Evolutionary conservation across 2,329 filamentous ascomycete species (phyloP).

Genomic region (Ophioceras dolichostomum): DNA sequence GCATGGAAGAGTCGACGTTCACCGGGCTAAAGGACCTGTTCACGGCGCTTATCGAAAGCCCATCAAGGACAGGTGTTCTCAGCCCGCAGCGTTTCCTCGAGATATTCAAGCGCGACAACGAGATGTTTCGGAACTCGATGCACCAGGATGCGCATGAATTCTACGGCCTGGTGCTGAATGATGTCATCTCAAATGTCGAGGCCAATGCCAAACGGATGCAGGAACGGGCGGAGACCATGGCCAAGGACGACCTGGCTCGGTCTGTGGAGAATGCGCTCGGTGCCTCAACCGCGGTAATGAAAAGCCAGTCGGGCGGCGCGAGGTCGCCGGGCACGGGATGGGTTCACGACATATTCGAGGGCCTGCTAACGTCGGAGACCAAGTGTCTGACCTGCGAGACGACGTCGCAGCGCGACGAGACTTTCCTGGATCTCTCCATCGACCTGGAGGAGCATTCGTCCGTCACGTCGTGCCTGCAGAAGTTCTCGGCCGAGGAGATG

Average conservation of each 20-base stretch:
- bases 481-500: constrained; percentile 98
- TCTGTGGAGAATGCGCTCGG: constrained; percentile 34
- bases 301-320: constrained; percentile 17
- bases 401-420: constrained; percentile 86
- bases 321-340: constrained; percentile 61
- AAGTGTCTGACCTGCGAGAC: constrained; percentile 95
- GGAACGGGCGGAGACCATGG: constrained; percentile 17
- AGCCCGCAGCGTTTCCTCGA: constrained; percentile 90
- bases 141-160: constrained; percentile 99
- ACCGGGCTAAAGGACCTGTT: constrained; percentile 95
- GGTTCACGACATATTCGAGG: constrained; percentile 97
- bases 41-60: constrained; percentile 71
- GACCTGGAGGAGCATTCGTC: constrained; percentile 93
- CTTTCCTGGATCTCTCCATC: constrained; percentile 90
- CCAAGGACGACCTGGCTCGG: constrained; percentile 31
- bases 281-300: constrained; percentile 14
- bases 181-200: constrained; percentile 90
- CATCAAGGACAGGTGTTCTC: constrained; percentile 75
- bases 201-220: constrained; percentile 60
- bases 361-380: constrained; percentile 87
- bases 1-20: constrained; percentile 91
- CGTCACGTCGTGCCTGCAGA: constrained; percentile 85
- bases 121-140: constrained; percentile 95
- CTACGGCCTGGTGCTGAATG: constrained; percentile 86
- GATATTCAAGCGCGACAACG: constrained; percentile 85